Conservation (phyloP, 73 alveolate species). For the Tetrahymena elliotti region DNA sequence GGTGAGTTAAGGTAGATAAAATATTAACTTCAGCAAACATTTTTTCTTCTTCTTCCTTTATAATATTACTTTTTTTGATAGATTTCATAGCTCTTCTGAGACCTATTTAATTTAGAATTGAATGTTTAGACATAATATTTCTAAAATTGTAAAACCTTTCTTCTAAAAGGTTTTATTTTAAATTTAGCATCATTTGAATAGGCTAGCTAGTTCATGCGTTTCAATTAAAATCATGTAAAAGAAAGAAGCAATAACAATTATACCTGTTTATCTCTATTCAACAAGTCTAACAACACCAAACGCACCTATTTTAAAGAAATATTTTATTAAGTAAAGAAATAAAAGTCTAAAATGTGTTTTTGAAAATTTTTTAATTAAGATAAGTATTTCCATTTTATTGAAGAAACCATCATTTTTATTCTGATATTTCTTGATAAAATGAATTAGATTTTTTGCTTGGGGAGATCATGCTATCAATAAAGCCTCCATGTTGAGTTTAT, state of each 20-base stretch:
- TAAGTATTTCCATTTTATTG: not conserved
- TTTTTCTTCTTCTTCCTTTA: constrained; percentile 20
- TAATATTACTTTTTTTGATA: constrained; percentile 7
- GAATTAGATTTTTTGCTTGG: too few relatives aligned
- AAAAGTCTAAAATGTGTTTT: not conserved
- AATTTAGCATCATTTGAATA: too few relatives aligned
- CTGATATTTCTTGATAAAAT: too few relatives aligned
- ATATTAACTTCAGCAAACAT: constrained; percentile 38
- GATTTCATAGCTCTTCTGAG: constrained; percentile 31
- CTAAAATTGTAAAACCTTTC: too few relatives aligned
- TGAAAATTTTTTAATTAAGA: not conserved
- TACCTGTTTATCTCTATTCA: constrained; percentile 14
- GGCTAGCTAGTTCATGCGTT: not conserved
- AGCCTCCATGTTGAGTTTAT: not conserved
- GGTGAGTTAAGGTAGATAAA: constrained; percentile 16
- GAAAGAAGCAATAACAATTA: too few relatives aligned
- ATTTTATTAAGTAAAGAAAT: not conserved
- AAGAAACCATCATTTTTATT: not conserved
- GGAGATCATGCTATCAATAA: too few relatives aligned
- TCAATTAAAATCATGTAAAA: too few relatives aligned
- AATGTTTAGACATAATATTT: too few relatives aligned
- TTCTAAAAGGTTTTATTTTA: not conserved
- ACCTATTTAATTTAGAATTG: not conserved
- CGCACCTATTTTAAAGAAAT: constrained; percentile 10
- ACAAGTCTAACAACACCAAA: constrained; percentile 42